Evolutionary conservation across 768 basidiomycete species (phyloP).

Genomic region (Termitomyces sp.): DNA sequence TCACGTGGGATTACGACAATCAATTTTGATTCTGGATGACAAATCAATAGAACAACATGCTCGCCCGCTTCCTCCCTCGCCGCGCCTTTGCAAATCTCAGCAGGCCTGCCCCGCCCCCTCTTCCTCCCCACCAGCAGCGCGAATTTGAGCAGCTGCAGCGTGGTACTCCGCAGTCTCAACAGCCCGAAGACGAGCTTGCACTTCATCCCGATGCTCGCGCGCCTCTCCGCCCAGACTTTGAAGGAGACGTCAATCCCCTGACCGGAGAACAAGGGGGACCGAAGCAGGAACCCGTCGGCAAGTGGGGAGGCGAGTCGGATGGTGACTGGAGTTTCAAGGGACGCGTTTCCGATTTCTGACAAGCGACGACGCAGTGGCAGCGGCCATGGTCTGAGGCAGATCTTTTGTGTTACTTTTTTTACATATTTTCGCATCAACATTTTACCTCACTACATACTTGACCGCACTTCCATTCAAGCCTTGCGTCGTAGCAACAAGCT

Average conservation of each 20-base stretch:
- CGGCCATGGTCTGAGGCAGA: neutral
- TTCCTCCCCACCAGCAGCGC: slow-evolving; percentile 70
- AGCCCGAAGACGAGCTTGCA: slow-evolving; percentile 34
- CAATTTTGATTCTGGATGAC: neutral
- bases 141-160: slow-evolving; percentile 85
- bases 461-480: neutral
- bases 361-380: neutral
- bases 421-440: neutral
- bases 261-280: slow-evolving; percentile 89
- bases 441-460: neutral
- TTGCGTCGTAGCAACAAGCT: neutral
- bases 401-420: neutral
- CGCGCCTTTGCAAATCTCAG: slow-evolving; percentile 22
- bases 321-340: slow-evolving; percentile 94
- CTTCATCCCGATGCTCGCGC: slow-evolving; percentile 67
- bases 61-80: neutral
- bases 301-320: slow-evolving; percentile 44
- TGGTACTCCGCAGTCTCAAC: slow-evolving; percentile 26
- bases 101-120: slow-evolving; percentile 67
- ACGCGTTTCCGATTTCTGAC: slow-evolving; percentile 77
- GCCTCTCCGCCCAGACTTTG: slow-evolving; percentile 61
- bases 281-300: slow-evolving; percentile 74
- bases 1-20: slow-evolving; percentile 10
- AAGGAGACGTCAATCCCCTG: slow-evolving; percentile 72
- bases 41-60: neutral